phyloP scores from a whole-genome alignment of 495 filamentous ascomycete genomes.

The Hypoxylon crocopeplum region DNA sequence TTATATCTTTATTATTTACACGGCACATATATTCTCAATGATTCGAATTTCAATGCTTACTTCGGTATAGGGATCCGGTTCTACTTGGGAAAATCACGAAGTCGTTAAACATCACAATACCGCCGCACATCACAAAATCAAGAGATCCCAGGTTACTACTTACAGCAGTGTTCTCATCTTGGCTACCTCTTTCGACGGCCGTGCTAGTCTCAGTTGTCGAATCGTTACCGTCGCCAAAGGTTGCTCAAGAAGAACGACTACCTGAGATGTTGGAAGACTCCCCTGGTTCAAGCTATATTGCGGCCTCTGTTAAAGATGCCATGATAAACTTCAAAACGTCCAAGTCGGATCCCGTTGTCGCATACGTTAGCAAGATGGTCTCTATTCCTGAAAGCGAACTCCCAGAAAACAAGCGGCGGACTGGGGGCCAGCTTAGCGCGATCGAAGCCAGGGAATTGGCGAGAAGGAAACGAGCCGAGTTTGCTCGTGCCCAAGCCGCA shows the following conservation, averaged over 20 bases:
- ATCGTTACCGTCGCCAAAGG: slow-evolving; percentile 83
- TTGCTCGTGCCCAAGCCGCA: slow-evolving; percentile 69
- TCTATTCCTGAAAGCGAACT: slow-evolving; percentile 92
- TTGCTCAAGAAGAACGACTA: slow-evolving; percentile 83
- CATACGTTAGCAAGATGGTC: slow-evolving; percentile 98
- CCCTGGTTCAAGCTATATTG: slow-evolving; percentile 75
- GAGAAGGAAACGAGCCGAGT: slow-evolving; percentile 86
- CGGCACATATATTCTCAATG: too few species aligned
- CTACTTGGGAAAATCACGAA: slow-evolving; percentile 95
- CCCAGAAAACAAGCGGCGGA: slow-evolving; percentile 75
- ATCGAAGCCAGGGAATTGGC: slow-evolving; percentile 90
- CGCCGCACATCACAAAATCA: slow-evolving; percentile 82
- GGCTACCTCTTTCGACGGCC: slow-evolving; percentile 94
- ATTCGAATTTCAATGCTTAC: slow-evolving; percentile 45
- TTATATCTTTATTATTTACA: too few species aligned
- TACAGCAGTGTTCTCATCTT: slow-evolving; percentile 83
- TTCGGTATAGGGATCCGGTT: slow-evolving; percentile 68
- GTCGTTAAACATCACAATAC: slow-evolving; percentile 82
- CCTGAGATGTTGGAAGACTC: slow-evolving; percentile 81
- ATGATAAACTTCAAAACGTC: slow-evolving; percentile 79
- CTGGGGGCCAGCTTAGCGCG: slow-evolving; percentile 74
- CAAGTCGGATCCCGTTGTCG: slow-evolving; percentile 78
- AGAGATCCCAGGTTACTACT: slow-evolving; percentile 84
- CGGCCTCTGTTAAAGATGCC: slow-evolving; percentile 71
- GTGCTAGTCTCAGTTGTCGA: slow-evolving; percentile 92